phyloP scores from a whole-genome alignment of 306 rosid species.

The Calophaca sinica region DNA sequence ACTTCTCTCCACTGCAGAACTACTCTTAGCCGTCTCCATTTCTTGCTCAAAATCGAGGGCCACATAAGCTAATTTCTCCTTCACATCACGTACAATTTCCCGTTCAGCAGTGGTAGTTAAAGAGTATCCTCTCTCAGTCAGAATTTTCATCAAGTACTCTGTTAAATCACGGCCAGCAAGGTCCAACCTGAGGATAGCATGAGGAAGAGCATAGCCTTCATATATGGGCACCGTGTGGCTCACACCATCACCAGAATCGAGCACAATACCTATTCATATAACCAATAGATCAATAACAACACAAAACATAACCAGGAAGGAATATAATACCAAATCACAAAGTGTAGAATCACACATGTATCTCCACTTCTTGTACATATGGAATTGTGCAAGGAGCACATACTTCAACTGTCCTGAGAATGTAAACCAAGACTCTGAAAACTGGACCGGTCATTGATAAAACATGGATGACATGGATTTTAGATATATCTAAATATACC shows the following conservation, averaged over 20 bases:
- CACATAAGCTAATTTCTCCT: conserved; percentile 61
- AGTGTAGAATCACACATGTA: neutral
- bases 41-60: conserved; percentile 61
- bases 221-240: neutral
- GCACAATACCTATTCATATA: conserved; percentile 55
- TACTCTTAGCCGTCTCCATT: conserved; percentile 52
- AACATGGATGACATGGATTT: no score
- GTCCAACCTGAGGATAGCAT: conserved; percentile 56
- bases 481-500: no score
- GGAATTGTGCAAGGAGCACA: neutral
- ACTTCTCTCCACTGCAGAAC: conserved; percentile 61
- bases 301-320: neutral
- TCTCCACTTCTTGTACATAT: neutral
- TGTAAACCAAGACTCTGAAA: neutral
- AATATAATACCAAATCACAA: neutral
- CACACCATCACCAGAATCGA: neutral
- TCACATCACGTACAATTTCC: conserved; percentile 62
- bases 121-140: conserved; percentile 46
- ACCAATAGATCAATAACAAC: neutral
- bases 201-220: neutral
- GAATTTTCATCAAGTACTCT: conserved; percentile 54
- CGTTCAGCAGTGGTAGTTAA: conserved; percentile 42
- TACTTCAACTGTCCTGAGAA: neutral
- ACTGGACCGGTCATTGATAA: no score
- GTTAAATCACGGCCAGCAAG: conserved; percentile 63